Percentiles rank a stretch among this genome's conserved stretches.
These are phyloP conservation scores for Hirsutella rhossiliensis DNA, from an alignment of 2,329 filamentous ascomycete species.

Conservation along the genomic window DNA sequence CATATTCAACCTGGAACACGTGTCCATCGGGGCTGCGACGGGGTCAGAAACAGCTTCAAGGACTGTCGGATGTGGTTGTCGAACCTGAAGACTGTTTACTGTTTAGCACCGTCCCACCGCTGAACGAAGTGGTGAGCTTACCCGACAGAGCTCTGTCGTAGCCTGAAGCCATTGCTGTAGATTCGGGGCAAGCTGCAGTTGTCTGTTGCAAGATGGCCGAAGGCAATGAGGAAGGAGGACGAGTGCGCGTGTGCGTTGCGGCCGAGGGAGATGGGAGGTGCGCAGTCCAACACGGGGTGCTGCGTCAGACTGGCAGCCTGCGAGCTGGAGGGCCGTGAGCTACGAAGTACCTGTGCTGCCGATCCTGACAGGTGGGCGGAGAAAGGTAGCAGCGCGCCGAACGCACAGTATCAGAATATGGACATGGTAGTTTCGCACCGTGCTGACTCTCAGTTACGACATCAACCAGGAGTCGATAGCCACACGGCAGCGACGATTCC, in stretches of 20 bases:
- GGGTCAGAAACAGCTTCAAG: conserved; percentile 27
- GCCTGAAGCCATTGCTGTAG: conserved; percentile 63
- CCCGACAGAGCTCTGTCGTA: conserved; percentile 99
- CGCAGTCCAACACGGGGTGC: conserved; percentile 12
- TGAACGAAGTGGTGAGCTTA: conserved; percentile 34
- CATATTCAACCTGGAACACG: conserved; percentile 99
- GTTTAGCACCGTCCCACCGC: conserved; percentile 24
- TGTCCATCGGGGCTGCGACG: conserved; percentile 81
- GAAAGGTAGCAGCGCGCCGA: conserved; percentile 14
- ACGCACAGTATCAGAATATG: neutral
- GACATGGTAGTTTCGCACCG: neutral
- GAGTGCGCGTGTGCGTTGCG: conserved; percentile 1
- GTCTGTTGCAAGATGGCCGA: neutral
- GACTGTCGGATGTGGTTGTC: conserved; percentile 1
- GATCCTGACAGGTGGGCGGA: conserved; percentile 10
- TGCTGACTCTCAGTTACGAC: neutral
- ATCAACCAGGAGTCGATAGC: neutral
- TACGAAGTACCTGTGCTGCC: neutral
- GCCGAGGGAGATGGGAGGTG: conserved; percentile 4
- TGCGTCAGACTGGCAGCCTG: conserved; percentile 29
- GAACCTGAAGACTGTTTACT: conserved; percentile 68
- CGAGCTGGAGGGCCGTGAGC: conserved; percentile 17
- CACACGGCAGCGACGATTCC: too few relatives aligned
- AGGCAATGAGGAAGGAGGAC: neutral
- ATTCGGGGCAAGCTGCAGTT: neutral